These are phyloP conservation scores for Escallonia herrerae DNA, from an alignment of 129 eudicot genomes.

Conservation along the genomic window DNA sequence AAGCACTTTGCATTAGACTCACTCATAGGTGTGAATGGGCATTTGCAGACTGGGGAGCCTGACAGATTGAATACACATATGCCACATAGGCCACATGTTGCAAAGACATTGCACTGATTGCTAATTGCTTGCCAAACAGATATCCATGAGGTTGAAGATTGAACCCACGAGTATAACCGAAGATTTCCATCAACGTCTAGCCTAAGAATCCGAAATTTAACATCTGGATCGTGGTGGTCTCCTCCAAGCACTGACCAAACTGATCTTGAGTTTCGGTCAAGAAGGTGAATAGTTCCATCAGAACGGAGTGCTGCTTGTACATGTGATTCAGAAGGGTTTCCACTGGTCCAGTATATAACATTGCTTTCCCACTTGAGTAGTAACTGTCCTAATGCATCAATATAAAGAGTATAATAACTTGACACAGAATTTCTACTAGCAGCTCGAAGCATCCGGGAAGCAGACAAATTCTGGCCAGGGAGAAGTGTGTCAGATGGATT, in stretches of 20 bases:
- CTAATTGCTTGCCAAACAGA: constrained; percentile 59
- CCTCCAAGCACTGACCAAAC: constrained; percentile 53
- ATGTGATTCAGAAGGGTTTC: constrained; percentile 13
- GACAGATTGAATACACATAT: constrained; percentile 40
- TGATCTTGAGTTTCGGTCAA: constrained; percentile 32
- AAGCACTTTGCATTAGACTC: constrained; percentile 37
- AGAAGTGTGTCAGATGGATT: constrained; percentile 59
- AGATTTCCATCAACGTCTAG: constrained; percentile 64
- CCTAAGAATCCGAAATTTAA: constrained; percentile 51
- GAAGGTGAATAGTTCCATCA: constrained; percentile 46
- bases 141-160: constrained; percentile 45
- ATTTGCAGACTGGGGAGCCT: constrained; percentile 41
- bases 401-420: constrained; percentile 52
- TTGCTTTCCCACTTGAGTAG: constrained; percentile 58
- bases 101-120: constrained; percentile 64
- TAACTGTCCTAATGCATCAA: constrained; percentile 36
- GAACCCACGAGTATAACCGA: constrained; percentile 50
- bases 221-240: constrained; percentile 51
- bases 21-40: constrained; percentile 34
- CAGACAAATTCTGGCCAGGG: constrained; percentile 49
- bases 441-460: constrained; percentile 45
- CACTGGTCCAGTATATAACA: constrained; percentile 45
- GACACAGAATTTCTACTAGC: constrained; percentile 44
- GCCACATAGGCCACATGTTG: constrained; percentile 52
- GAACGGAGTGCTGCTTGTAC: constrained; percentile 37